Evolutionary conservation across 208 protist species (phyloP).

Genomic region (Acanthamoeba quina): DNA sequence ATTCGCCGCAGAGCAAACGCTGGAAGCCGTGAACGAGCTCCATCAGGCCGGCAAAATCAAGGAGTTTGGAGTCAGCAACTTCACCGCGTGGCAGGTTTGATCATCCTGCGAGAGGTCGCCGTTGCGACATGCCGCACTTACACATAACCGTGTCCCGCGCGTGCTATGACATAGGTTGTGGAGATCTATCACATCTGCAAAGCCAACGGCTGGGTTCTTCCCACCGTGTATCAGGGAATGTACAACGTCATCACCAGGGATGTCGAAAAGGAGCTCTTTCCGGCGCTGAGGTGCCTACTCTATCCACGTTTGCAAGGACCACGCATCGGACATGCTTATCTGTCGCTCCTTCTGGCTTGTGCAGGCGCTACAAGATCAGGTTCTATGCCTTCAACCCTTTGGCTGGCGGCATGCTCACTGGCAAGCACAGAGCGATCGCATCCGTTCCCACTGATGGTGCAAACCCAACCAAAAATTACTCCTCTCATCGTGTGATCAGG

Average conservation of each 20-base stretch:
- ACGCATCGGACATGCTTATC: background rate
- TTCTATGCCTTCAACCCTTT: constrained; percentile 70
- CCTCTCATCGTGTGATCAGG: background rate
- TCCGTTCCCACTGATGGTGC: constrained; percentile 17
- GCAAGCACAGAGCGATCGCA: background rate
- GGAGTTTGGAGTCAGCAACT: constrained; percentile 70
- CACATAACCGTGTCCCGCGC: background rate
- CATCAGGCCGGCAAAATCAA: constrained; percentile 63
- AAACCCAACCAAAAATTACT: background rate
- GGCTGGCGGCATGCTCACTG: constrained; percentile 59
- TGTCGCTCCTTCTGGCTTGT: background rate
- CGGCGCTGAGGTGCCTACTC: background rate
- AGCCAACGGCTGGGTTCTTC: constrained; percentile 51
- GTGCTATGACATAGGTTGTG: background rate
- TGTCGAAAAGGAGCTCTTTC: constrained; percentile 45
- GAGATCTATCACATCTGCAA: constrained; percentile 71
- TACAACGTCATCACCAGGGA: constrained; percentile 67
- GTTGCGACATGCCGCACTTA: background rate
- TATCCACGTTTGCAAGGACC: background rate
- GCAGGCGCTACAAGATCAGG: constrained; percentile 44
- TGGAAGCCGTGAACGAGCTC: constrained; percentile 43
- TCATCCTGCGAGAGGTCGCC: background rate
- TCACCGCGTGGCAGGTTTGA: constrained; percentile 41
- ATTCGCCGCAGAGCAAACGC: background rate
- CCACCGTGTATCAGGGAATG: constrained; percentile 69